Base-by-base conservation (phyloP, 2,329 filamentous ascomycete genomes). In the Penicillium sp. region DNA sequence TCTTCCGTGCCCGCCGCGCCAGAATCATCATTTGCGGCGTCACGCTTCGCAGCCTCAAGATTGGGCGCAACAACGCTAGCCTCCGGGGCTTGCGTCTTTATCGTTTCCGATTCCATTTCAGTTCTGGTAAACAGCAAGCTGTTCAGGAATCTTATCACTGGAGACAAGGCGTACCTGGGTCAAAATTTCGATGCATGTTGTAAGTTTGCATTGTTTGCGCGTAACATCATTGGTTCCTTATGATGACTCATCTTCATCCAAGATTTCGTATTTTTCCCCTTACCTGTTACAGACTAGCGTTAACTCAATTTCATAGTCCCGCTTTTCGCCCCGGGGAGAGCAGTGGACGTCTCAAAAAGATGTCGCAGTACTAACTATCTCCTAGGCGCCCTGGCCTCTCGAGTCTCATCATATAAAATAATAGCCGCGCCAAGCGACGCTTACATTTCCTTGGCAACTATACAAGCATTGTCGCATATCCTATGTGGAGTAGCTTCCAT, bases 1-100 rank as follows among this genome's bases (percentile, higher is more conserved):
- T 71, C 73, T 44, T 70, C 67, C 29, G 19, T 22, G 12, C 19
- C 27, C 12, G 31, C 6, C 11, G 63, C 52, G 13, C 40, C 34
- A 18, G 54, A 52, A 52, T 64, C 59, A 44, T 52, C 62, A 52
- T 57, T 63, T 34, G 43, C 36, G 14, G 47, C 45, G 16, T 59
- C 55, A 19, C 60, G 58, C 47, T 58, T 62, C 28, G 58, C 45
- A 42, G 49, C 44, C 34, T 56, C 57, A 14, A 49, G 29, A 25
- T 59, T 58, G 22, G 37, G 36, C 9, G 35, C 25, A 39, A 40
- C 16, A 41, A 29, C 47, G 22, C 31, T 51, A 14, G 42, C 37
- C 45, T 52, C 50, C 30, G 50, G 41, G 22, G 42, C 28, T 16
- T 52, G 43, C 10, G 18, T 18, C 4, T 43, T 27, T 37, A 14